A percentile compares a stretch with the other conserved stretches of the same genome.
Evolutionary conservation across 2,329 filamentous ascomycete genomes (phyloP).

Genomic region (Aspergillus sp.): DNA sequence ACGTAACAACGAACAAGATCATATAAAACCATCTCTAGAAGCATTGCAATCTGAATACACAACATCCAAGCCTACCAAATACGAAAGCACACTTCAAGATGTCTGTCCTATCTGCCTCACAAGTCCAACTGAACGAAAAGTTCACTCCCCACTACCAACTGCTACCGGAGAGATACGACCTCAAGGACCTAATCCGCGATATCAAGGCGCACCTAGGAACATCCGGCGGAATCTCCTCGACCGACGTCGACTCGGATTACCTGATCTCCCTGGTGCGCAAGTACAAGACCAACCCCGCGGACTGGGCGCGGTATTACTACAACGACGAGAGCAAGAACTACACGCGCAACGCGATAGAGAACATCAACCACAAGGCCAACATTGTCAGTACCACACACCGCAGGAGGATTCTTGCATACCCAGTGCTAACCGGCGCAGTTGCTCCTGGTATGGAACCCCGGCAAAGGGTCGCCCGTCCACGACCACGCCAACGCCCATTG

Average conservation of each 20-base stretch:
- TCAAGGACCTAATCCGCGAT: slow-evolving; percentile 26
- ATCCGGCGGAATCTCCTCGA: slow-evolving; percentile 24
- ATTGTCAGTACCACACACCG: slow-evolving; percentile 21
- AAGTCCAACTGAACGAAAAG: not conserved
- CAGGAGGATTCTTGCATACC: too few species aligned
- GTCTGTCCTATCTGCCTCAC: not conserved
- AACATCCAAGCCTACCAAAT: not conserved
- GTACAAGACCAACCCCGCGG: slow-evolving; percentile 26
- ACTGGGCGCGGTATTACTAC: slow-evolving; percentile 28
- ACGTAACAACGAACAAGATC: too few species aligned
- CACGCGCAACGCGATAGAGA: slow-evolving; percentile 32
- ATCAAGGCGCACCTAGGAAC: slow-evolving; percentile 28
- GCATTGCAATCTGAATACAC: not conserved
- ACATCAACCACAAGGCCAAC: slow-evolving; percentile 34
- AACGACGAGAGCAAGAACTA: slow-evolving; percentile 34
- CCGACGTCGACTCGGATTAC: slow-evolving; percentile 24
- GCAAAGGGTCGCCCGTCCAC: slow-evolving; percentile 35
- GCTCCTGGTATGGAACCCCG: slow-evolving; percentile 34
- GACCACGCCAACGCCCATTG: slow-evolving; percentile 38
- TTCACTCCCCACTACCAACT: not conserved
- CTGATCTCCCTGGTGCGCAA: slow-evolving; percentile 27
- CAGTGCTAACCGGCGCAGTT: slow-evolving; percentile 16
- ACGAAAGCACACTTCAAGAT: not conserved
- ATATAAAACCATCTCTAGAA: not conserved
- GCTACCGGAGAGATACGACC: slow-evolving; percentile 5